phyloP scores from a whole-genome alignment of 1,284 basidiomycete species.

The Puccinia polysora region DNA sequence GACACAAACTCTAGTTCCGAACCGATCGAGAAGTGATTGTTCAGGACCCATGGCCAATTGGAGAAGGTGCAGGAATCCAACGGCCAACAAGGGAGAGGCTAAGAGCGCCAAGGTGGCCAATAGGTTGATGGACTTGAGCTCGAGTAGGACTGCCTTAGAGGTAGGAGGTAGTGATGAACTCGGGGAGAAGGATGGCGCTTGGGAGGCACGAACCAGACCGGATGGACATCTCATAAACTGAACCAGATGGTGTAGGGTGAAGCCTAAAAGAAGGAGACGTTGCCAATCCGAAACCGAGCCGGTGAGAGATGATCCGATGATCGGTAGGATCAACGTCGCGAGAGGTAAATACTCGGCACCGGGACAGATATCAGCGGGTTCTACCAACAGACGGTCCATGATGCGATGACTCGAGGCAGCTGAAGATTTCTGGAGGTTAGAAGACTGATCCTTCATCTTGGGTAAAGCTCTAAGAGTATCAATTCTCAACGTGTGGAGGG shows the following conservation, averaged over 20 bases:
- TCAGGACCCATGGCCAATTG: conserved; percentile 17
- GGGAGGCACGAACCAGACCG: conserved; percentile 7
- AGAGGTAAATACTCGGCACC: conserved; percentile 21
- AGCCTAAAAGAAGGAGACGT: conserved; percentile 8
- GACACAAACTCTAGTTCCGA: conserved; percentile 6
- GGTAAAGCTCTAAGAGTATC: too few species aligned
- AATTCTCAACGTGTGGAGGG: too few species aligned
- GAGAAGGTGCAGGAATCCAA: conserved; percentile 7
- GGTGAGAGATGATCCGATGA: conserved; percentile 8
- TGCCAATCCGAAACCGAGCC: conserved; percentile 26
- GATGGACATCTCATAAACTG: conserved; percentile 28
- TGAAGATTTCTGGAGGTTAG: too few species aligned
- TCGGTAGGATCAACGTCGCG: not conserved
- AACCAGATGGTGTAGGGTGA: conserved; percentile 20
- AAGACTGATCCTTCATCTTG: too few species aligned
- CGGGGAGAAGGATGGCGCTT: not conserved
- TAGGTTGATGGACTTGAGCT: conserved; percentile 7
- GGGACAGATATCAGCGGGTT: conserved; percentile 1
- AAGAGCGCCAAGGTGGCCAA: conserved; percentile 1
- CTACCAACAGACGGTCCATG: not conserved
- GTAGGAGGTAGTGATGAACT: not conserved
- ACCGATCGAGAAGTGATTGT: conserved; percentile 16
- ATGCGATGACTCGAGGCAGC: too few species aligned
- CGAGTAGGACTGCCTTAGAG: not conserved
- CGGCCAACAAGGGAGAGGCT: conserved; percentile 16